Evolutionary conservation across 257 asterid species (phyloP).

Genomic region (Cynanchum wilfordii): DNA sequence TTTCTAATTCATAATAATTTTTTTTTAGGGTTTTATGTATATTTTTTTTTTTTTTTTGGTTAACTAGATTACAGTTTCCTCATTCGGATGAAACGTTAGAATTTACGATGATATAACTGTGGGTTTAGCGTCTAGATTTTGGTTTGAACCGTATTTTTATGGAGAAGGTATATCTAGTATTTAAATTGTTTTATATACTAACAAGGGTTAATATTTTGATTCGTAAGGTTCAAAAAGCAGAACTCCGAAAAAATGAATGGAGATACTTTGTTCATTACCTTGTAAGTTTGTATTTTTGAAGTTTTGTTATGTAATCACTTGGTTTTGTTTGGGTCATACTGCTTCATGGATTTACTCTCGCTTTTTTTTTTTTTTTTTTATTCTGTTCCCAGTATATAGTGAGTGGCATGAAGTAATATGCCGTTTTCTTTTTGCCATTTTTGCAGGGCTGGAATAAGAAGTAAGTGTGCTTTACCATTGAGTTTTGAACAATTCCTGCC

Average conservation of each 20-base stretch:
- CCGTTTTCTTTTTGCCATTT: slow-evolving; percentile 10
- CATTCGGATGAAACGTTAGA: neutral
- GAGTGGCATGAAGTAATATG: slow-evolving; percentile 7
- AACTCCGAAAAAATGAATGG: slow-evolving; percentile 82
- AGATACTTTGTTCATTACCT: slow-evolving; percentile 92
- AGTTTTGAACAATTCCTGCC: slow-evolving; percentile 14
- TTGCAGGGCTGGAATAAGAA: slow-evolving; percentile 98
- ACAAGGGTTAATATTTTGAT: slow-evolving; percentile 9
- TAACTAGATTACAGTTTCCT: neutral
- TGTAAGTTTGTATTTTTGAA: slow-evolving; percentile 43
- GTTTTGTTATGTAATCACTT: slow-evolving; percentile 2
- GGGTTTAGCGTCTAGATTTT: neutral
- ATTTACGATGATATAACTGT: neutral
- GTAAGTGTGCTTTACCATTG: slow-evolving; percentile 51
- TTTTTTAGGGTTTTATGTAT: neutral
- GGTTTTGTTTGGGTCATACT: neutral
- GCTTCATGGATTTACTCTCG: neutral
- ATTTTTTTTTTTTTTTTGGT: neutral
- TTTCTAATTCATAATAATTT: neutral
- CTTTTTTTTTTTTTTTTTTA: neutral
- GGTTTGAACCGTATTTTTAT: neutral
- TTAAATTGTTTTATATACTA: neutral
- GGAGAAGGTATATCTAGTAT: neutral
- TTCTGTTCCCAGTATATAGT: neutral
- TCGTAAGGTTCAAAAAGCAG: slow-evolving; percentile 83